Base-by-base conservation (phyloP, 2,329 filamentous ascomycete genomes). In the Apiospora arundinis region DNA sequence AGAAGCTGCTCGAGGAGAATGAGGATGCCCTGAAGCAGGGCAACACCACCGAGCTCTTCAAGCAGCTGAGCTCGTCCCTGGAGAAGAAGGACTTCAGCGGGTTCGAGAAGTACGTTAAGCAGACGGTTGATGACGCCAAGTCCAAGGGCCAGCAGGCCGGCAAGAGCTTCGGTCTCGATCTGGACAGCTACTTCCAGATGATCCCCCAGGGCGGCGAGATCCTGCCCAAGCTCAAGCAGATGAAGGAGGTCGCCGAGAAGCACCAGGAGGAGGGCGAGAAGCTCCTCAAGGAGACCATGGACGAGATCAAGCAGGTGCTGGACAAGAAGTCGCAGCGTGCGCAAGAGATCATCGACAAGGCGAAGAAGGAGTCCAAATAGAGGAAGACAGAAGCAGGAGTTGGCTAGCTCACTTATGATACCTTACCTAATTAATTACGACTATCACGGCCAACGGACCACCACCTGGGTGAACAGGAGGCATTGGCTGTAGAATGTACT, bases 1-100 rank as follows among this genome's bases (percentile, higher is more conserved):
- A 93, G 84, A 85, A 93, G 81, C 80, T 94, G 0, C 79, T 95
- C 1, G 91, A 93, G 83, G 84, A 92, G 77, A 95, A 95, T 80
- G 85, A 87, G 66, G 90, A 92, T 70, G 81, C 86, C 0, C 82
- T 95, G 67, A 93, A 92, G 83, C 83, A 89, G 73, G 92, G 92
- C 21, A 92, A 94, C 75, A 82, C 89, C 18, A 83, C 84, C 68
- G 89, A 93, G 75, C 80, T 93, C 0, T 92, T 91, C 77, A 83
- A 89, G 69, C 88, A 90, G 79, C 85, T 91, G 69, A 90, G 89
- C 81, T 84, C 86, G 1, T 89, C 91, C 0, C 86, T 88, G 12
- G 86, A 90, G 65, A 90, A 88, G 1, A 91, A 91, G 8, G 87
- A 92, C 75, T 82, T 86, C 0, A 85, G 87, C 6, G 85, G 88